Evolutionary conservation across 176 grass and related monocot species (phyloP).

Genomic region (Oryza glumipatula): DNA sequence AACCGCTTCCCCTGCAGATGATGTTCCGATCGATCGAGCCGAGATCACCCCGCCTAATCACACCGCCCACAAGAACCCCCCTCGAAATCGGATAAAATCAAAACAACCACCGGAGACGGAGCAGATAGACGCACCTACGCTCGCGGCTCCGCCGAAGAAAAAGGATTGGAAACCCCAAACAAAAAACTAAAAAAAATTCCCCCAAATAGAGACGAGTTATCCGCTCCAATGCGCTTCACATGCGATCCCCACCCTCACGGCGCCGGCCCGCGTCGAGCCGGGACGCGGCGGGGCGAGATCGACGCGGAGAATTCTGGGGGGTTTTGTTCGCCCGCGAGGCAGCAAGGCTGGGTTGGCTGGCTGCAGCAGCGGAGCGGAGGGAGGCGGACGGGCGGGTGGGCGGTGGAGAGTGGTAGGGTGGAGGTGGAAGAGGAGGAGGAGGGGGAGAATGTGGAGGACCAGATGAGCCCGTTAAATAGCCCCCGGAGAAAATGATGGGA

Average conservation of each 20-base stretch:
- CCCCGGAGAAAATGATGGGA: background rate
- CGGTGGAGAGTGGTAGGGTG: no score
- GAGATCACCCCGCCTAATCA: background rate
- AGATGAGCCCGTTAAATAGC: background rate
- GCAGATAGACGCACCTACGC: background rate
- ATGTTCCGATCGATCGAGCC: constrained; percentile 15
- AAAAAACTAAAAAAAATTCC: background rate
- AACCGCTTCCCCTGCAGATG: background rate
- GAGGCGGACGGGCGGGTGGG: background rate
- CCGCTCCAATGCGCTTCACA: background rate
- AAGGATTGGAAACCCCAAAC: background rate
- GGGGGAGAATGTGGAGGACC: background rate
- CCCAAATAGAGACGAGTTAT: background rate
- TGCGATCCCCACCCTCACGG: background rate
- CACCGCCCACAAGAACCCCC: background rate
- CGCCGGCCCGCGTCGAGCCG: background rate
- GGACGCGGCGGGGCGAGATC: background rate
- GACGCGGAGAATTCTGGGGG: background rate
- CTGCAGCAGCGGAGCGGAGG: background rate
- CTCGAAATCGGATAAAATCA: background rate
- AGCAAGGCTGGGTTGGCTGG: background rate
- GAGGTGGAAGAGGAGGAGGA: background rate
- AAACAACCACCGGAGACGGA: background rate
- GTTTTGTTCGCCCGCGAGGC: background rate
- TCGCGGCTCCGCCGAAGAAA: background rate